A percentile compares a stretch with the other conserved stretches of the same genome.
These are phyloP conservation scores for Xylaria acuta DNA, from an alignment of 495 filamentous ascomycete species.

Conservation along the genomic window DNA sequence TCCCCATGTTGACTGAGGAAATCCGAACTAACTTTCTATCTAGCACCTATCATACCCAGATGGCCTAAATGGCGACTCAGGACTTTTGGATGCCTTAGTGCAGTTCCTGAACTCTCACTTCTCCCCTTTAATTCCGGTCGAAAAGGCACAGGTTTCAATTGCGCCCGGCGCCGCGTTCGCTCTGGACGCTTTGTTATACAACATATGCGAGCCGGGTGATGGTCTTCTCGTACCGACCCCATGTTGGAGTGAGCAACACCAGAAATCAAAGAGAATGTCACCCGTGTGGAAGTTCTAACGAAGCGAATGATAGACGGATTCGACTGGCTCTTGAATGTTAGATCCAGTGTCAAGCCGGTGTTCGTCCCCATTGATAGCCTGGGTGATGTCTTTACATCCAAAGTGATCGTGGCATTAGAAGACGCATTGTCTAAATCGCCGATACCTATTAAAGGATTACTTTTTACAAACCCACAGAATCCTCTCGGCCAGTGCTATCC, in stretches of 20 bases:
- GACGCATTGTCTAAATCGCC: constrained; percentile 35
- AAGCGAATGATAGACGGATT: constrained; percentile 2
- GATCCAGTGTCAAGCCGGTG: constrained; percentile 45
- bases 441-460: constrained; percentile 35
- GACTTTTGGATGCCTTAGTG: constrained; percentile 42
- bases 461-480: constrained; percentile 52
- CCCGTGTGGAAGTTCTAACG: background rate
- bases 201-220: constrained; percentile 53
- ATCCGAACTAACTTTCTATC: background rate
- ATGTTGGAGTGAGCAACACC: constrained; percentile 29
- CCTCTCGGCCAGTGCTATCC: constrained; percentile 42
- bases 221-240: constrained; percentile 53
- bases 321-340: constrained; percentile 41
- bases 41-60: constrained; percentile 42
- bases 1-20: background rate
- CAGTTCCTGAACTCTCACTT: constrained; percentile 36
- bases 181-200: constrained; percentile 49
- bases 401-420: constrained; percentile 33
- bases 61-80: constrained; percentile 37
- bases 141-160: constrained; percentile 25
- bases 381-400: constrained; percentile 42
- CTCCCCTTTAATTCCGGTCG: background rate
- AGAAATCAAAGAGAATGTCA: background rate
- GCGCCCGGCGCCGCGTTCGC: constrained; percentile 46
- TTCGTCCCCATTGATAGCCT: constrained; percentile 43